Conservation (phyloP, 805 yeast species). For the Lachancea fermentati region DNA sequence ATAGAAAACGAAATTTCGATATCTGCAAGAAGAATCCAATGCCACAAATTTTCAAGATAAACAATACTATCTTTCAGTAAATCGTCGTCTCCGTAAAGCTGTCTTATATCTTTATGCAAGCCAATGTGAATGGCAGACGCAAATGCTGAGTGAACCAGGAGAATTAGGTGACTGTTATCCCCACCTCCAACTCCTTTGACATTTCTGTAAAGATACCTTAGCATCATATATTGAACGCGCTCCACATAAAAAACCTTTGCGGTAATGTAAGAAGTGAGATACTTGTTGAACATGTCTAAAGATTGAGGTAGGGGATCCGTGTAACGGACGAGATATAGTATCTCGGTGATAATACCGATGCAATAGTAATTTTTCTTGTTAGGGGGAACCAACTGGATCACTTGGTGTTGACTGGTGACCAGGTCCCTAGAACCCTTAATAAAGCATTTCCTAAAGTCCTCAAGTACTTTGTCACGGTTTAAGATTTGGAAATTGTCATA, state of each 20-base stretch:
- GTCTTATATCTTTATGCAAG: constrained; percentile 7
- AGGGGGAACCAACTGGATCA: constrained; percentile 7
- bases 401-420: constrained; percentile 5
- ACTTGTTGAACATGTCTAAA: constrained; percentile 10
- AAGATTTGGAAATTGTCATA: constrained; percentile 8
- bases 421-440: constrained; percentile 10
- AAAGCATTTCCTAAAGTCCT: constrained; percentile 8
- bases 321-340: constrained; percentile 7
- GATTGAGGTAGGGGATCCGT: constrained; percentile 8
- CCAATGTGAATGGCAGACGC: constrained; percentile 13
- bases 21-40: constrained; percentile 13
- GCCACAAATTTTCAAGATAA: constrained; percentile 11
- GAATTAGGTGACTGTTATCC: constrained; percentile 9
- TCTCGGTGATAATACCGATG: constrained; percentile 13
- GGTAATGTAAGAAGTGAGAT: constrained; percentile 12
- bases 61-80: constrained; percentile 4
- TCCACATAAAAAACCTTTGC: constrained; percentile 27
- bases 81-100: constrained; percentile 2
- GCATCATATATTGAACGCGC: constrained; percentile 24
- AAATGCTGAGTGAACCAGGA: constrained; percentile 6
- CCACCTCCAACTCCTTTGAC: constrained; percentile 11
- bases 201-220: constrained; percentile 12
- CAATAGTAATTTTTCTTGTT: constrained; percentile 13
- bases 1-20: constrained; percentile 9
- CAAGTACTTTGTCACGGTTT: constrained; percentile 6